Evolutionary conservation across 805 yeast species (phyloP).

Genomic region (Suhomyces vadensis): DNA sequence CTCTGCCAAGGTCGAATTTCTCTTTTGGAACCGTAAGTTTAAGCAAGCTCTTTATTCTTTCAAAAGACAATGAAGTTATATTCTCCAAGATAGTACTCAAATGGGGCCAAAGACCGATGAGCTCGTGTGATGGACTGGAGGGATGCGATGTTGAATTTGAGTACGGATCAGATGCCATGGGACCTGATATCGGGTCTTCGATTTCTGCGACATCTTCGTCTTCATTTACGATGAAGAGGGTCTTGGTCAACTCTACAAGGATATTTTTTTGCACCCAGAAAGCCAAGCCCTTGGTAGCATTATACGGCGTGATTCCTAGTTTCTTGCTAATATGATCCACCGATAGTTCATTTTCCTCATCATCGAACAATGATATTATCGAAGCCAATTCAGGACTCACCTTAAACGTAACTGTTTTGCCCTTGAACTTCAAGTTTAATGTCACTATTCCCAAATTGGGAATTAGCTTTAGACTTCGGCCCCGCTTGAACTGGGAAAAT

Average conservation of each 20-base stretch:
- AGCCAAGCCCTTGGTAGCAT: conserved; percentile 38
- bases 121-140: not conserved
- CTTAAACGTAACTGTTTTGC: conserved; percentile 40
- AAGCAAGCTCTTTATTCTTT: conserved; percentile 54
- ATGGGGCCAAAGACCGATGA: conserved; percentile 41
- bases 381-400: conserved; percentile 75
- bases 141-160: not conserved
- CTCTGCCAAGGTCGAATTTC: conserved; percentile 31
- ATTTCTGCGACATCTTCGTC: conserved; percentile 14
- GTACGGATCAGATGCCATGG: not conserved
- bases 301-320: conserved; percentile 45
- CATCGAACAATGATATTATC: conserved; percentile 52
- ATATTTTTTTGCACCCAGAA: conserved; percentile 71
- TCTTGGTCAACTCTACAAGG: conserved; percentile 38
- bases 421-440: conserved; percentile 49
- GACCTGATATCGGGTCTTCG: not conserved
- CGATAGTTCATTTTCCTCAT: conserved; percentile 31
- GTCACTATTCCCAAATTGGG: conserved; percentile 64
- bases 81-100: conserved; percentile 59
- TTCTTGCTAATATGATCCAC: conserved; percentile 31
- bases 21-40: conserved; percentile 58
- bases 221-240: conserved; percentile 44
- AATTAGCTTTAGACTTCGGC: conserved; percentile 58
- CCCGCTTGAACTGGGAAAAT: conserved; percentile 50
- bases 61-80: conserved; percentile 49